Evolutionary conservation across 257 asterid genomes (phyloP), one percentile per base, ranked within the genome.

Genomic region (Plantago elongata): DNA sequence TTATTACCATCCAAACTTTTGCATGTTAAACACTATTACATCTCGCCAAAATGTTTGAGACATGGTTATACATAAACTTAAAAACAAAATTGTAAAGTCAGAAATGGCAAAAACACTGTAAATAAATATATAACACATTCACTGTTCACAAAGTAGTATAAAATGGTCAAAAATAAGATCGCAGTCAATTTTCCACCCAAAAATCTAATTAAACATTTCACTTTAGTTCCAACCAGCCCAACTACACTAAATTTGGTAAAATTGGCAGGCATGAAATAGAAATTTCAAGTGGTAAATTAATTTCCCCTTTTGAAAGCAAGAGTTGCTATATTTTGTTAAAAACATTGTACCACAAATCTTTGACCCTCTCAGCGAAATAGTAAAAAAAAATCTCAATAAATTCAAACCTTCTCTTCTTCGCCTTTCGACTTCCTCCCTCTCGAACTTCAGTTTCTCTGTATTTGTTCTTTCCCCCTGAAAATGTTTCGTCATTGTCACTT

Each of bases 391-490:
- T 57, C 42, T 40, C 29, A 64, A 61, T 46, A 43, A 63, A 67
- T 17, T 30, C 62, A 44, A 54, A 89, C 97, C 97, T 89, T 82
- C 86, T 72, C 57, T 82, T 75, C 86, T 76, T 62, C 81, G 78
- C 70, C 80, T 77, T 64, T 86, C 95, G 61, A 86, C 75, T 77
- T 81, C 91, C 71, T 84, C 97, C 65, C 76, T 82, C 72, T 86
- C 93, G 38, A 68, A 76, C 73, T 75, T 72, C 64, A 86, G 78
- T 74, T 81, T 86, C 63, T 84, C 91, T 5, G 84, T 74, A 75
- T 86, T 86, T 37, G 73, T 67, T 75, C 66, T 80, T 59, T 82
- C 86, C 38, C 74, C 87, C 95, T 89, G 79, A 70, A 63, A 57
- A 57, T 46, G 43, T 63, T 45, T 56, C 65, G 58, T n/a, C 1